These are phyloP conservation scores for Pleurotus giganteus DNA, from an alignment of 768 basidiomycete genomes.

Conservation along the genomic window DNA sequence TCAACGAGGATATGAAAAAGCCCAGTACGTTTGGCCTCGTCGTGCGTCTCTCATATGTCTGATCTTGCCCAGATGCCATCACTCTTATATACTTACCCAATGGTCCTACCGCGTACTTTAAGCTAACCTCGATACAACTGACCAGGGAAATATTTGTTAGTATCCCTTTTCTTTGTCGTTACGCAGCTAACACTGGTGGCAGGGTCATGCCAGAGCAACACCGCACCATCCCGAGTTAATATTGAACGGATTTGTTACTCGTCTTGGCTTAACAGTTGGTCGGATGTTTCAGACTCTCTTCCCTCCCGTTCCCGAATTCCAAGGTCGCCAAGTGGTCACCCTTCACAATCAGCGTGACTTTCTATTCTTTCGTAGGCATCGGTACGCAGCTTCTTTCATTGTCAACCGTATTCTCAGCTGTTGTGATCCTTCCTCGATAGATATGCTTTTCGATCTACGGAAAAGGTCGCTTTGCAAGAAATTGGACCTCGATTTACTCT, in stretches of 20 bases:
- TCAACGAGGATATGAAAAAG: slow-evolving; percentile 94
- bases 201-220: slow-evolving; percentile 93
- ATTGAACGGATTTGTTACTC: slow-evolving; percentile 90
- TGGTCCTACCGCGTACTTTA: slow-evolving; percentile 96
- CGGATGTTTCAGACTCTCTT: slow-evolving; percentile 96
- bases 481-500: slow-evolving; percentile 97
- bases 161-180: slow-evolving; percentile 3
- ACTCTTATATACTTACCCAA: slow-evolving; percentile 88
- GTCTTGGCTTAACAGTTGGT: slow-evolving; percentile 90
- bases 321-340: slow-evolving; percentile 95
- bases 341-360: slow-evolving; percentile 98
- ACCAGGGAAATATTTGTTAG: slow-evolving; percentile 84
- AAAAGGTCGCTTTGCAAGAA: slow-evolving; percentile 92
- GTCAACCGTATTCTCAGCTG: neutral
- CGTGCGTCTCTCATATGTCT: slow-evolving; percentile 10
- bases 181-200: neutral
- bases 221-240: slow-evolving; percentile 94
- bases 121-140: slow-evolving; percentile 83
- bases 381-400: slow-evolving; percentile 41
- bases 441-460: slow-evolving; percentile 89
- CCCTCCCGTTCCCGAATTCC: slow-evolving; percentile 92
- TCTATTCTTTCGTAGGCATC: slow-evolving; percentile 93
- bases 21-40: slow-evolving; percentile 63
- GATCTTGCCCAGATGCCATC: slow-evolving; percentile 68
- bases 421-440: slow-evolving; percentile 31